phyloP scores from a whole-genome alignment of 345 rosid species.

The Kernera saxatilis region DNA sequence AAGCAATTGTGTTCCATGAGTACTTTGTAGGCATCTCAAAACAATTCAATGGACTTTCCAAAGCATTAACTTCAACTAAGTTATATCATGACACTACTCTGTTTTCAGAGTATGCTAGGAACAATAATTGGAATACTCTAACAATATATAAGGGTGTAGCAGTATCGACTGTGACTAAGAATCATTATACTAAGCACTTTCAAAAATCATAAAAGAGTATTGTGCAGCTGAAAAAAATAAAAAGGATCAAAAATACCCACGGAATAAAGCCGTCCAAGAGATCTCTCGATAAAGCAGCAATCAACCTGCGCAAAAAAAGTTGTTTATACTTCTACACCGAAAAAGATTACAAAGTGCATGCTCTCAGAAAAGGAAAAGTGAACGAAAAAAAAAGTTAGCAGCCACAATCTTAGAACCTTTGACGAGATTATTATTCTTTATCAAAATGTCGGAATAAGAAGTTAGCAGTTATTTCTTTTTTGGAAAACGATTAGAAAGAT shows the following conservation, averaged over 20 bases:
- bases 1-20: background rate
- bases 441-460: too few species aligned
- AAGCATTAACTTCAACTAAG: background rate
- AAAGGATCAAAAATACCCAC: constrained; percentile 42
- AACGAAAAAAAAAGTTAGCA: too few species aligned
- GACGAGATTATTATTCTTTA: too few species aligned
- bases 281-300: constrained; percentile 73
- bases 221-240: background rate
- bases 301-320: constrained; percentile 45
- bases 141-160: background rate
- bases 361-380: too few species aligned
- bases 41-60: background rate
- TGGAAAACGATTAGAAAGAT: too few species aligned
- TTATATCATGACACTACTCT: background rate
- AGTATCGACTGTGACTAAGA: background rate
- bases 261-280: constrained; percentile 50
- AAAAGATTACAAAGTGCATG: too few species aligned
- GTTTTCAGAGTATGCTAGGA: background rate
- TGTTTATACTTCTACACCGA: background rate
- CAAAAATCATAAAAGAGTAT: too few species aligned
- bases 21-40: background rate
- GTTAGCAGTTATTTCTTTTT: too few species aligned
- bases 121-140: background rate
- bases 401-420: too few species aligned
- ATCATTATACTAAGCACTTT: background rate